Base-by-base conservation (phyloP, 306 rosid genomes). In the Ammopiptanthus mongolicus region DNA sequence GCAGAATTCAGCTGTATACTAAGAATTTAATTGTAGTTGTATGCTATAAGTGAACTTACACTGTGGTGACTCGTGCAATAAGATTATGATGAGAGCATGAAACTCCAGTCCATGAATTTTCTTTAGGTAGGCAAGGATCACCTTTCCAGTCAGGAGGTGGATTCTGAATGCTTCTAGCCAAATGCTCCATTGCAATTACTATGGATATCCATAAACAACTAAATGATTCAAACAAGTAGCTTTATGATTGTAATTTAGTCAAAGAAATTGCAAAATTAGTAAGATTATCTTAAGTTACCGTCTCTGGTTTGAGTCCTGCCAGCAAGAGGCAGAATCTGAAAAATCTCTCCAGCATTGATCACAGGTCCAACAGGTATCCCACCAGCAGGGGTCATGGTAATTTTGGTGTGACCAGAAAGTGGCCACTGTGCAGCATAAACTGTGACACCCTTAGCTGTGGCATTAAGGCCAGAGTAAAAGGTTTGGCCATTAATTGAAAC, bases 81-180 rank as follows among this genome's bases (percentile, higher is more conserved):
- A 69, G 55, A 52, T n/a, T 29, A 42, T 25, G 3, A 50, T 34
- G 3, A 11, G 89, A 78, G 73, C 98, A 94, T 2, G 86, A 57
- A 72, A 91, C 89, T 46, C 98, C 98, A 8, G 88, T 91, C 98
- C 98, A 94, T 0, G 96, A 87, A 82, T 86, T 84, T 59, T 69
- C 92, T 71, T 55, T 71, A 8, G 98, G 98, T 63, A 84, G 56
- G 79, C 98, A 94, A 80, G 98, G 98, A 82, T 94, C 97, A 10
- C 97, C 97, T 0, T 72, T 80, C 98, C 98, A 94, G 67, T 91
- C 98, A 8, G 76, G 1, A 17, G 98, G 98, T 14, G 91, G 87
- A 71, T 86, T 79, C 51, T 84, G 64, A 37, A 90, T 65, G 65
- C 84, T 79, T 75, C 74, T 86, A 19, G 88, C 91, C 82, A 91